Base-by-base conservation (phyloP, 2,329 filamentous ascomycete genomes). In the Pleoardoris graminearum region DNA sequence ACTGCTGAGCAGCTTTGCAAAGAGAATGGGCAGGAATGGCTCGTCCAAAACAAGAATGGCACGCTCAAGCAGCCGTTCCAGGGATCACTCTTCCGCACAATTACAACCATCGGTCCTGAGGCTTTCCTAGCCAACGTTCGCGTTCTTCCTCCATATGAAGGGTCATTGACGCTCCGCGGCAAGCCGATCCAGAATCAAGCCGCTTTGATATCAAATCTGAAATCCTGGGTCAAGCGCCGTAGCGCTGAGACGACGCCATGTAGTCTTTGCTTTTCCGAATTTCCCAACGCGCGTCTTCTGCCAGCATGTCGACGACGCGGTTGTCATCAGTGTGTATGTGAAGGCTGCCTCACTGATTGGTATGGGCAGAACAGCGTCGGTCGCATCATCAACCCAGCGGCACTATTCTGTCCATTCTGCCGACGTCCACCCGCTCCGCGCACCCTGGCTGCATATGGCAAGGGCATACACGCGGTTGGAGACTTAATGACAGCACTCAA, bases 321-420 rank as follows among this genome's bases (percentile, higher is more conserved):
- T 0, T 82, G 79, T 51, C 44, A 65, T 12, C 75, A 80, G 62
- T 60, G 63, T 4, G 72, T 81, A 46, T 82, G 79, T 60, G 57
- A 56, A 4, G 59, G 53, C 11, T 82, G 79, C 51, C 57, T 72
- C 8, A 53, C 61, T 16, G 62, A 57, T 2, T 82, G 80, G 79
- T 81, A 81, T 51, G 77, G 77, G 0, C 62, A 77, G 51, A 82
- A 82, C 58, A 44, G 37, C 0, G 63, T 70, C 0, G 79, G 79
- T 1, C 60, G 61, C 1, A 68, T 80, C 11, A 73, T 82, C 60
- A 81, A 82, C 53, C 60, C 76, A 0, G 77, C 79, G 0, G 78
- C 80, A 0, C 73, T 82, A 4, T 69, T 62, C 2, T 81, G 79
- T 52, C 79, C 80, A 1, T 82, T 82, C 65, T 82, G 79, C 53